Evolutionary conservation across 495 filamentous ascomycete species (phyloP).

Genomic region (Xylaria castorea): DNA sequence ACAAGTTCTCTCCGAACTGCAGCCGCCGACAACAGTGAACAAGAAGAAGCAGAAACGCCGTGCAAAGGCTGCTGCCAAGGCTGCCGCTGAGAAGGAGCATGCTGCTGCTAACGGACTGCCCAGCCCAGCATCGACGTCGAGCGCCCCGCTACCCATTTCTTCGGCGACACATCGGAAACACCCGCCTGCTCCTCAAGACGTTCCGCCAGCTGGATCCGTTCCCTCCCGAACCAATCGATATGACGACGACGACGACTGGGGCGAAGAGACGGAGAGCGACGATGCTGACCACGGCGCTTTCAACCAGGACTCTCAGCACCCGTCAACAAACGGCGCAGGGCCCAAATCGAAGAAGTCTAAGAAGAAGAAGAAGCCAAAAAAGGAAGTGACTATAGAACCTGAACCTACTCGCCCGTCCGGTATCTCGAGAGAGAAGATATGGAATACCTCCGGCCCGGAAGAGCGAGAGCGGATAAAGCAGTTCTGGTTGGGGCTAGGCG

Average conservation of each 20-base stretch:
- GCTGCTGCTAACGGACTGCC: slow-evolving; percentile 49
- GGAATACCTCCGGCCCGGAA: slow-evolving; percentile 92
- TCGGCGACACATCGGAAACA: slow-evolving; percentile 39
- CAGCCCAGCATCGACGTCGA: slow-evolving; percentile 45
- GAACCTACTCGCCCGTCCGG: slow-evolving; percentile 40
- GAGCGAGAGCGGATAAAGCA: slow-evolving; percentile 97
- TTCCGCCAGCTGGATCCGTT: slow-evolving; percentile 29
- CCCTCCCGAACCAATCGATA: slow-evolving; percentile 40
- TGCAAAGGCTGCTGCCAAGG: slow-evolving; percentile 77
- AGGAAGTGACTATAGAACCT: slow-evolving; percentile 32
- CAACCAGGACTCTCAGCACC: slow-evolving; percentile 32
- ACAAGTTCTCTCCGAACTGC: slow-evolving; percentile 32
- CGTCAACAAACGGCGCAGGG: slow-evolving; percentile 33
- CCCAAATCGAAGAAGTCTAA: slow-evolving; percentile 64
- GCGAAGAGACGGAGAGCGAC: slow-evolving; percentile 54
- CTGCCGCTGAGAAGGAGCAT: slow-evolving; percentile 56
- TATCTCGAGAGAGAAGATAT: slow-evolving; percentile 82
- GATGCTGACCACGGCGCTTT: slow-evolving; percentile 45
- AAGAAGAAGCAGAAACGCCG: slow-evolving; percentile 92
- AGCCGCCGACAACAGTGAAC: slow-evolving; percentile 65
- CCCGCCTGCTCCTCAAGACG: slow-evolving; percentile 34
- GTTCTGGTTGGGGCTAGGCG: slow-evolving; percentile 96
- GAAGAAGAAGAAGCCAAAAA: slow-evolving; percentile 67
- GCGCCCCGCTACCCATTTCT: slow-evolving; percentile 36
- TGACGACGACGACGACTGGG: slow-evolving; percentile 52